phyloP scores from a whole-genome alignment of 495 filamentous ascomycete species.

The Penicillium dipodomyicola region DNA sequence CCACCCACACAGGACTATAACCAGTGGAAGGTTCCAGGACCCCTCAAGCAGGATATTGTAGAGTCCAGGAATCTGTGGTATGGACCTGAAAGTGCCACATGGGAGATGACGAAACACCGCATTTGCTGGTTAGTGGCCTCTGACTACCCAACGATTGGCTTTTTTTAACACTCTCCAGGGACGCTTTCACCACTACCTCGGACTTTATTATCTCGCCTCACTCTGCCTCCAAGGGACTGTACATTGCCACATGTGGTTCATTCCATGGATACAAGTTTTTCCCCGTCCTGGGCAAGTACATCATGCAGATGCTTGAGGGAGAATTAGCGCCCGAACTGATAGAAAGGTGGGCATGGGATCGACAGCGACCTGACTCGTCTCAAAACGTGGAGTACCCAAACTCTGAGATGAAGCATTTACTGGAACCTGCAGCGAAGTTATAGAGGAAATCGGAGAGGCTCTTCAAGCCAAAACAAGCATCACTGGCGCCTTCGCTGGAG shows the following conservation, averaged over 20 bases:
- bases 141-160: background rate
- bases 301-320: constrained; percentile 54
- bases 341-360: constrained; percentile 59
- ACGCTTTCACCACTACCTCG: constrained; percentile 45
- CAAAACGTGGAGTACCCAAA: constrained; percentile 38
- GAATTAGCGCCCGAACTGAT: constrained; percentile 40
- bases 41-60: constrained; percentile 37
- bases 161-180: constrained; percentile 25
- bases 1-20: constrained; percentile 39
- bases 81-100: constrained; percentile 34
- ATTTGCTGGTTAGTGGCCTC: constrained; percentile 42
- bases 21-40: constrained; percentile 49
- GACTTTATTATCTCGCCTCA: constrained; percentile 59
- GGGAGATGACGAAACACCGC: constrained; percentile 42
- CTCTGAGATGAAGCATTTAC: constrained; percentile 36
- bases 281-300: constrained; percentile 57
- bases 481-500: too few relatives aligned
- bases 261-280: constrained; percentile 61
- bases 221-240: constrained; percentile 47
- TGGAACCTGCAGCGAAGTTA: constrained; percentile 40
- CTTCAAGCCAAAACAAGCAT: too few relatives aligned
- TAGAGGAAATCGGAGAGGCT: constrained; percentile 6
- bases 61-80: constrained; percentile 38
- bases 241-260: constrained; percentile 50
- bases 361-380: constrained; percentile 36